Base-by-base conservation (phyloP, 176 grass and related monocot genomes). In the Olyra latifolia region DNA sequence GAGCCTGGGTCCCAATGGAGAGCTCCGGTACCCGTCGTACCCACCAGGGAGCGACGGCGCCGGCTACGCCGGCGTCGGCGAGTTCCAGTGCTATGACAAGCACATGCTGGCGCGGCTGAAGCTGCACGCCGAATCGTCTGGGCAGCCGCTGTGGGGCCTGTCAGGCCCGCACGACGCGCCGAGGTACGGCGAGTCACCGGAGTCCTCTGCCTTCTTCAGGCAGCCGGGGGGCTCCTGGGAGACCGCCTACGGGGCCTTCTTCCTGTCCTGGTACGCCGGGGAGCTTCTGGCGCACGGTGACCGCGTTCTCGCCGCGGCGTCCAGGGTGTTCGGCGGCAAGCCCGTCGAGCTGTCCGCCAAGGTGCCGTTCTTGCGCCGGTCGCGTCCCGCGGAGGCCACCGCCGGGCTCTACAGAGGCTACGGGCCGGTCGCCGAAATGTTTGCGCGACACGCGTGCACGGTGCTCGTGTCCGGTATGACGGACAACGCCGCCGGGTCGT, bases 71-170 rank as follows among this genome's bases (percentile, higher is more conserved):
- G 74, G 90, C 58, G 82, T 73, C 19, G 90, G 90, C 9, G 90
- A 92, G 29, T 92, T 92, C 69, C 82, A 89, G 27, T 92, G 90
- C 61, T 89, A 92, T 42, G 86, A 92, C 38, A 92, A 89, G 62
- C 82, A 92, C 90, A 86, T 78, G 74, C 82, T 92, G 8, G 77
- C 82, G 3, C 55, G 78, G 72, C 86, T 92, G 14, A 92, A 89
- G 55, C 35, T 24, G 56, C 62, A 76, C 24, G 82, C 90, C 25
- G 86, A 86, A 42, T 67, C 53, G 68, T 10, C 86, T 20, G 79
- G 86, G 62, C 77, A 72, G 41, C 74, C 86, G 16, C 68, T 92
- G 22, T 92, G 90, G 90, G 90, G 90, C 7, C 83, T 92, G 29
- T 54, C 73, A 2, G 86, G 83, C 5, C 90, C 90, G 8, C 90